Percentiles rank a stretch among this genome's conserved stretches.
phyloP scores from a whole-genome alignment of 768 basidiomycete species.

The Pleurotus djamor region DNA sequence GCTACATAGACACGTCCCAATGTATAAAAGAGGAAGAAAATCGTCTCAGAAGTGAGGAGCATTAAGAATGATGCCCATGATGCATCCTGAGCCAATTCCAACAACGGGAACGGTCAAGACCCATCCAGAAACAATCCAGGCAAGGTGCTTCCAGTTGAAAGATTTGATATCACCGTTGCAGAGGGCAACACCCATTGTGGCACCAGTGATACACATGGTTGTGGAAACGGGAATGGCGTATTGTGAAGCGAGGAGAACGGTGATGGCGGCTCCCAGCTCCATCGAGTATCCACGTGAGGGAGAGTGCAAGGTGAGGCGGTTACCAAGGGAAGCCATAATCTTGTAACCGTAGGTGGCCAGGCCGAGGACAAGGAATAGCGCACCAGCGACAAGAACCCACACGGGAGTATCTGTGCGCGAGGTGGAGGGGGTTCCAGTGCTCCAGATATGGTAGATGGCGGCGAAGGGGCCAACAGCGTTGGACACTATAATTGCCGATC shows the following conservation, averaged over 20 bases:
- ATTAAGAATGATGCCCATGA: slow-evolving; percentile 23
- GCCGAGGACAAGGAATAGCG: slow-evolving; percentile 21
- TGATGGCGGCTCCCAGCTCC: slow-evolving; percentile 23
- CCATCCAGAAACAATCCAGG: slow-evolving; percentile 25
- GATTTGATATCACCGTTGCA: slow-evolving; percentile 23
- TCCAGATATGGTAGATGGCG: slow-evolving; percentile 23
- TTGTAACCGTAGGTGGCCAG: slow-evolving; percentile 21
- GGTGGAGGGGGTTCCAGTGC: slow-evolving; percentile 14
- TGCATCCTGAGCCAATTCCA: slow-evolving; percentile 15
- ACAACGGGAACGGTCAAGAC: slow-evolving; percentile 23
- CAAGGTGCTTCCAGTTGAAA: slow-evolving; percentile 24
- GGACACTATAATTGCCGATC: too few relatives aligned
- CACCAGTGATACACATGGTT: slow-evolving; percentile 25
- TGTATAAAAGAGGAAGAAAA: neutral
- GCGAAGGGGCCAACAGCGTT: slow-evolving; percentile 27
- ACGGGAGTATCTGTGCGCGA: slow-evolving; percentile 17
- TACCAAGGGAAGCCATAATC: slow-evolving; percentile 26
- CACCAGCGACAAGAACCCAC: slow-evolving; percentile 24
- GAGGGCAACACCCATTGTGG: slow-evolving; percentile 22
- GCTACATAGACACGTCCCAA: neutral
- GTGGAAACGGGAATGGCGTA: slow-evolving; percentile 24
- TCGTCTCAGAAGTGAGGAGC: slow-evolving; percentile 18
- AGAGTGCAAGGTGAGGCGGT: slow-evolving; percentile 25
- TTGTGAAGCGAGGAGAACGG: slow-evolving; percentile 26
- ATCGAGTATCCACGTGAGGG: slow-evolving; percentile 24